Conservation (phyloP, 176 grass and related monocot genomes). For the Oryza longistaminata region DNA sequence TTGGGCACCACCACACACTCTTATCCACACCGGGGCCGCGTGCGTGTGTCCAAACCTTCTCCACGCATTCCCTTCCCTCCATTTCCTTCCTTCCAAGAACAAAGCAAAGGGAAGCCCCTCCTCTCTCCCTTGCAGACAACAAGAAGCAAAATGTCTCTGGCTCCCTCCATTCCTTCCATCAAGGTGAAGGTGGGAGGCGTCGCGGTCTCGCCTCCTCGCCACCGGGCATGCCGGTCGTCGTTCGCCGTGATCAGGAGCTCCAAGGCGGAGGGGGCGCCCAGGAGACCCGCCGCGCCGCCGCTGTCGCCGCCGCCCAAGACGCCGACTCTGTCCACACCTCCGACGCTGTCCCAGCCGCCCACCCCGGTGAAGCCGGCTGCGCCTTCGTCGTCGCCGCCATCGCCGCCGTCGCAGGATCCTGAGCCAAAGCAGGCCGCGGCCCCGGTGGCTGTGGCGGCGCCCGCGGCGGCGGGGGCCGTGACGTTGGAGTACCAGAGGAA, state of each 20-base stretch:
- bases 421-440: slow-evolving; percentile 22
- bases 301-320: slow-evolving; percentile 64
- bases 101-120: not conserved
- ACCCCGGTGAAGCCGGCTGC: slow-evolving; percentile 44
- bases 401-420: slow-evolving; percentile 28
- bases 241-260: slow-evolving; percentile 69
- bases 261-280: slow-evolving; percentile 82
- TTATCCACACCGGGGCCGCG: slow-evolving; percentile 47
- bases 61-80: slow-evolving; percentile 42
- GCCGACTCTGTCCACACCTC: slow-evolving; percentile 51
- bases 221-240: slow-evolving; percentile 40
- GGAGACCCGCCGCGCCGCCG: slow-evolving; percentile 79
- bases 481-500: slow-evolving; percentile 98
- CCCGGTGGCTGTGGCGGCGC: not conserved
- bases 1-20: slow-evolving; percentile 34
- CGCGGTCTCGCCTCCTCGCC: slow-evolving; percentile 30
- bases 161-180: slow-evolving; percentile 79
- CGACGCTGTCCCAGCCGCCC: slow-evolving; percentile 55
- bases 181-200: slow-evolving; percentile 72
- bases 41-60: slow-evolving; percentile 43
- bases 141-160: slow-evolving; percentile 71
- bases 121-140: not conserved
- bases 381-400: slow-evolving; percentile 28
- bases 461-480: slow-evolving; percentile 47
- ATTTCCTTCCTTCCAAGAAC: not conserved